Conservation (phyloP, 176 grass and related monocot species). For the Oryza punctata region DNA sequence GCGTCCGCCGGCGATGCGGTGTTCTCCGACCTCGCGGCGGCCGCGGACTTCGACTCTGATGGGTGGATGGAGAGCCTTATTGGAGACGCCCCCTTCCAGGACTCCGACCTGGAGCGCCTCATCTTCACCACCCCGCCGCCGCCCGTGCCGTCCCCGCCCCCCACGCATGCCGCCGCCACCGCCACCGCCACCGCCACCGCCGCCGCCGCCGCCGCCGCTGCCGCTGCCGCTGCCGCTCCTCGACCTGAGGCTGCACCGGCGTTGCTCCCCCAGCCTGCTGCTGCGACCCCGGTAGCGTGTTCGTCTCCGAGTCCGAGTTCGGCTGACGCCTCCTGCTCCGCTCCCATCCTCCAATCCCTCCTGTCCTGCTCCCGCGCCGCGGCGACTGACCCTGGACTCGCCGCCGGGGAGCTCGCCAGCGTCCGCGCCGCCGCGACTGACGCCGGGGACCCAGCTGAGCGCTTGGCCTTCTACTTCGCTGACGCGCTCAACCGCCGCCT, state of each 20-base stretch:
- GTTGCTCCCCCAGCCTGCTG: neutral
- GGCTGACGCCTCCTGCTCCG: conserved; percentile 36
- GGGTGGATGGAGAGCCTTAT: conserved; percentile 99
- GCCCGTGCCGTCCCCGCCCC: neutral
- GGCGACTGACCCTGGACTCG: conserved; percentile 54
- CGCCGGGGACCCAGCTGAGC: conserved; percentile 72
- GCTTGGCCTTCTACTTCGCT: conserved; percentile 91
- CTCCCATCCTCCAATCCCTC: conserved; percentile 64
- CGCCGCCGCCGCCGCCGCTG: conserved; percentile 15
- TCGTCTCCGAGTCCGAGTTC: conserved; percentile 52
- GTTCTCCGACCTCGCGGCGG: conserved; percentile 58
- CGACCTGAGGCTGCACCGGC: conserved; percentile 21
- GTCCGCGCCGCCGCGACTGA: conserved; percentile 57
- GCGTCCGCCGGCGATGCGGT: conserved; percentile 39
- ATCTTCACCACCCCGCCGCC: conserved; percentile 59
- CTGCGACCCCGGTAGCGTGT: conserved; percentile 27
- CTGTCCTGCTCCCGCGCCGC: conserved; percentile 64
- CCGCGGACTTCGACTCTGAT: conserved; percentile 81
- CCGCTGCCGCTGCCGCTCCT: conserved; percentile 18
- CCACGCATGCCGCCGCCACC: conserved; percentile 19
- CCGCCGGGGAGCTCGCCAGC: conserved; percentile 57
- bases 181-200: conserved; percentile 10
- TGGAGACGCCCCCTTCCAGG: conserved; percentile 65
- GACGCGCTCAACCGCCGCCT: conserved; percentile 74
- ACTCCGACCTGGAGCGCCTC: conserved; percentile 76